Base-by-base conservation (phyloP, 306 rosid species). In the Leucaena leucocephala region DNA sequence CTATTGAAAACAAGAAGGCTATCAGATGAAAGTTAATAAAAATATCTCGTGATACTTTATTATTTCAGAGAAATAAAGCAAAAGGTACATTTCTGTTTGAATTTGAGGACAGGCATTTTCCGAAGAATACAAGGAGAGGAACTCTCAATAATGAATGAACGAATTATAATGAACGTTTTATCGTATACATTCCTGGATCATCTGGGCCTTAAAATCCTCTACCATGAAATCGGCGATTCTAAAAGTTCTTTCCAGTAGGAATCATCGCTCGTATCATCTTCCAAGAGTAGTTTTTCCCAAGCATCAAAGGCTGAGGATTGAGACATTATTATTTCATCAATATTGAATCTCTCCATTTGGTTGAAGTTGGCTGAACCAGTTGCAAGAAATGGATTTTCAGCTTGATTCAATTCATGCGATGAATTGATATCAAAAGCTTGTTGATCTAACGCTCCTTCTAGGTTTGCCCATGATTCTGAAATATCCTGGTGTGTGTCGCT, bases 161-260 rank as follows among this genome's bases (percentile, higher is more conserved):
- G 15, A 61, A 61, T 61, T 13, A 22, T 6, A 61, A 59, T 22
- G 8, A 78, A 15, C 17, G 78, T 84, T 71, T 67, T n/a, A 34
- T 4, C 22, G 40, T 43, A 76, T 69, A 67, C 66, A 66, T 21
- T 64, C 66, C 72, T 40, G 64, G 83, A 70, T 59, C 39, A n/a
- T 17, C 33, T 66, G 6, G 77, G 61, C 59, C 74, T 43, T 21
- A 40, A 67, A 48, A 21, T 16, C 68, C 82, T 83, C 87, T 83
- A 88, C 85, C 91, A 80, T 7, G 78, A 15, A 57, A 77, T 58
- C 54, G 82, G 75, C 58, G 83, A 34, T 0, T 84, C 87, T 74
- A 94, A 80, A 78, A 94, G 85, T 68, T 92, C 91, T 86, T 88
- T 92, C 98, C 97, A 94, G 74, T 84, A 92, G 22, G 93, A 86